Base-by-base conservation (phyloP, 2,329 filamentous ascomycete genomes). In the Amauroascus niger region DNA sequence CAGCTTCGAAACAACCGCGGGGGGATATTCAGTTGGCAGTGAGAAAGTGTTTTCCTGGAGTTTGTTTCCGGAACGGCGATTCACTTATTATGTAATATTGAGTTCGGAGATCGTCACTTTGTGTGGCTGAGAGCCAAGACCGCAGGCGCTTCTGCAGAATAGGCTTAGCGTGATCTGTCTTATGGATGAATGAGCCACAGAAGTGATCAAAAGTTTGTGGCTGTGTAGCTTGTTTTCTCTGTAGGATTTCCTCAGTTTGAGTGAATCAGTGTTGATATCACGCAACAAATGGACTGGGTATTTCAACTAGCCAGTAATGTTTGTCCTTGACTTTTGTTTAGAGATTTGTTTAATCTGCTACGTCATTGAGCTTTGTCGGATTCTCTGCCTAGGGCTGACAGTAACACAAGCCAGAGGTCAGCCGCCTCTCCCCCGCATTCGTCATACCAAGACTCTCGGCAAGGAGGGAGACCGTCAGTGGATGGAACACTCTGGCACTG, bases 111-210 rank as follows among this genome's bases (percentile, higher is more conserved):
- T 52, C 49, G 49, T 52, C 50, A 52, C 26, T 39, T 5, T 43
- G 28, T 39, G 50, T 52, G 50, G 50, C 50, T 52, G 50, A 52
- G 50, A 24, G 14, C n/a, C 48, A 51, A 32, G 24, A 6, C 16
- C 13, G n/a, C 7, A 7, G 16, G 26, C n/a, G 30, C 16, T 14
- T 46, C 2, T 3, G 18, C 41, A 7, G 6, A 30, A 37, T 22
- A 14, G 50, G 50, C 6, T 8, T 52, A 52, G 50, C 24, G 40
- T 16, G 20, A 16, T 20, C 20, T 30, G 1, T 3, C 14, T 2
- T 16, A 3, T 16, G 16, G n/a, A 24, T n/a, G 8, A 39, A 22
- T 24, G 1, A 32, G n/a, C 39, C 22, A 50, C 48, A 50, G 40
- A 5, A 9, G 24, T 18, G 18, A 40, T 30, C 20, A n/a, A 18